phyloP scores from a whole-genome alignment of 768 basidiomycete genomes.

The Tricholoma terreum region DNA sequence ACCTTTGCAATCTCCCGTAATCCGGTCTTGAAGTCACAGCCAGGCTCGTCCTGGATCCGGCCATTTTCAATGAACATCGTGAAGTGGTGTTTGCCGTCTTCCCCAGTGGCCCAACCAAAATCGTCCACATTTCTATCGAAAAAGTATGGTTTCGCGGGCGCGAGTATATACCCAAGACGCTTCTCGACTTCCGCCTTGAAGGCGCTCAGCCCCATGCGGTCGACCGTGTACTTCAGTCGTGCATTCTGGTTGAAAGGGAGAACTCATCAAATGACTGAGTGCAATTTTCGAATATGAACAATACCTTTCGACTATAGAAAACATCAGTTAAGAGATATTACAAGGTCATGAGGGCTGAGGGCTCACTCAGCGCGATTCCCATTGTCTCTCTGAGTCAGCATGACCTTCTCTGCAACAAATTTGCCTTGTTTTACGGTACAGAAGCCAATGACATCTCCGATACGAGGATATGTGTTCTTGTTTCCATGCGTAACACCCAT shows the following conservation, averaged over 20 bases:
- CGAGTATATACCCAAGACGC: slow-evolving; percentile 75
- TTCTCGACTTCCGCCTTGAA: slow-evolving; percentile 92
- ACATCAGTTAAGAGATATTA: slow-evolving; percentile 4
- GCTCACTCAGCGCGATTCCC: slow-evolving; percentile 92
- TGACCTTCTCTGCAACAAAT: slow-evolving; percentile 86
- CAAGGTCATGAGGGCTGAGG: neutral
- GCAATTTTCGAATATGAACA: neutral
- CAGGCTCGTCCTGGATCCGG: slow-evolving; percentile 92
- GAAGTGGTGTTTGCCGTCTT: slow-evolving; percentile 88
- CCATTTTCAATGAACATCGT: slow-evolving; percentile 97
- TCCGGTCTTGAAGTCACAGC: slow-evolving; percentile 87
- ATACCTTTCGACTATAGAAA: slow-evolving; percentile 52
- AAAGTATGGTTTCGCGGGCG: slow-evolving; percentile 68
- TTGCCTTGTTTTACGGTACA: slow-evolving; percentile 84
- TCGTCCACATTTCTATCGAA: slow-evolving; percentile 93
- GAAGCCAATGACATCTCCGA: slow-evolving; percentile 88
- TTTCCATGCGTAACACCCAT: slow-evolving; percentile 99
- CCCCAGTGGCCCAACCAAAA: slow-evolving; percentile 88
- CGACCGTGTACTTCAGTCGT: slow-evolving; percentile 95
- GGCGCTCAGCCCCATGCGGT: slow-evolving; percentile 84
- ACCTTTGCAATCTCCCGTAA: slow-evolving; percentile 89
- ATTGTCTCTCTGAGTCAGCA: slow-evolving; percentile 92
- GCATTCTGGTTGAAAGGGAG: slow-evolving; percentile 53
- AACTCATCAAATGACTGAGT: slow-evolving; percentile 5
- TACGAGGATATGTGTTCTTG: slow-evolving; percentile 97